phyloP scores from a whole-genome alignment of 495 filamentous ascomycete species.

The Cudoniella acicularis region DNA sequence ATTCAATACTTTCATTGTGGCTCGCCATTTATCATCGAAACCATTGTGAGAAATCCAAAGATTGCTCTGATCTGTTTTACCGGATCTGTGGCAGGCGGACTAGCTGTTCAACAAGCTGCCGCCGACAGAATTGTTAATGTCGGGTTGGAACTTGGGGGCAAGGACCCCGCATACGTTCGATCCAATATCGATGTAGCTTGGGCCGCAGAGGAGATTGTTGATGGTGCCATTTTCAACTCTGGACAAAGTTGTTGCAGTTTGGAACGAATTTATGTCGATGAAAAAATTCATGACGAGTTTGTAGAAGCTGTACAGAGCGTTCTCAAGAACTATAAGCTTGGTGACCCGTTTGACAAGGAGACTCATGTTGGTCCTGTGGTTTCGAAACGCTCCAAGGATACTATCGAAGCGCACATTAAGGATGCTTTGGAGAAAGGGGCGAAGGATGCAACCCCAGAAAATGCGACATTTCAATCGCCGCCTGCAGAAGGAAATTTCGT shows the following conservation, averaged over 20 bases:
- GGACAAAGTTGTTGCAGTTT: constrained; percentile 95
- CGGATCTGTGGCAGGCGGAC: constrained; percentile 83
- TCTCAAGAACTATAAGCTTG: constrained; percentile 82
- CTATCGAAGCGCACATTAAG: constrained; percentile 75
- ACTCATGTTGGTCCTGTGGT: constrained; percentile 90
- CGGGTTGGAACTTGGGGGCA: constrained; percentile 85
- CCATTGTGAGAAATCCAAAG: constrained; percentile 66
- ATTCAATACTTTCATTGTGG: constrained; percentile 90
- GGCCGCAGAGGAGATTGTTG: constrained; percentile 90
- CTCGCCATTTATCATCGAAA: constrained; percentile 63
- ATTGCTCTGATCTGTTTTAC: constrained; percentile 84
- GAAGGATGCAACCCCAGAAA: constrained; percentile 75
- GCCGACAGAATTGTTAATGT: constrained; percentile 77
- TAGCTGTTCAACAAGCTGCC: constrained; percentile 80
- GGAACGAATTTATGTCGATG: constrained; percentile 89
- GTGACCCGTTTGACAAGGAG: constrained; percentile 71
- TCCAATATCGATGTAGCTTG: constrained; percentile 82
- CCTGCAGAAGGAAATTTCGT: constrained; percentile 79
- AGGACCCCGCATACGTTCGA: constrained; percentile 87
- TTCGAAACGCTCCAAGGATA: constrained; percentile 66
- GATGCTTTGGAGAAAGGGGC: constrained; percentile 86
- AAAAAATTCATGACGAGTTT: constrained; percentile 75
- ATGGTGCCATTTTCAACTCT: constrained; percentile 93
- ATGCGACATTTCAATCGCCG: constrained; percentile 64
- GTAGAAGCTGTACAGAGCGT: constrained; percentile 74